phyloP scores from a whole-genome alignment of 768 basidiomycete species.

The Termitomyces sp. region DNA sequence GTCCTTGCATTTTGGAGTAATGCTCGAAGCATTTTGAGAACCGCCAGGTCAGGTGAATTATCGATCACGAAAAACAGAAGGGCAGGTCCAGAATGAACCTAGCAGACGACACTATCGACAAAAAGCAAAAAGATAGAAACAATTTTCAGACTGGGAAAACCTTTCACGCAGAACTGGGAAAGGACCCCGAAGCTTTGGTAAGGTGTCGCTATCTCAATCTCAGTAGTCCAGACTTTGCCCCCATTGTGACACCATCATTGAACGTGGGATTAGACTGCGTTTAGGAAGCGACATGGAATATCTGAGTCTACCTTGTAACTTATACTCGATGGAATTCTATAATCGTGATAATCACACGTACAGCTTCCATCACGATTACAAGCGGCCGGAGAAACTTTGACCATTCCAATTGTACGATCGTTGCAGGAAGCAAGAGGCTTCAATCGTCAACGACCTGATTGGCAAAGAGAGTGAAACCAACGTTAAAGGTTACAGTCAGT shows the following conservation, averaged over 20 bases:
- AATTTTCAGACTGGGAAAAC: conserved; percentile 53
- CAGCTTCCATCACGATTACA: conserved; percentile 54
- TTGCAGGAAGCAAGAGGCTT: conserved; percentile 28
- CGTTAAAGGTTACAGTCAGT: conserved; percentile 58
- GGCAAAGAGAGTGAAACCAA: conserved; percentile 25
- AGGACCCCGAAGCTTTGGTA: conserved; percentile 31
- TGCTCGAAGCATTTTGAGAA: conserved; percentile 66
- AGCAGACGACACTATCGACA: conserved; percentile 53
- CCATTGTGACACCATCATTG: conserved; percentile 71
- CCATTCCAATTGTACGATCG: conserved; percentile 64
- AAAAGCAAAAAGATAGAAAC: conserved; percentile 62
- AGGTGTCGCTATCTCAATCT: conserved; percentile 23
- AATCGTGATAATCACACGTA: conserved; percentile 69
- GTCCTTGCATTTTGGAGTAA: conserved; percentile 59
- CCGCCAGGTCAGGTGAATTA: conserved; percentile 13
- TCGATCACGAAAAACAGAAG: conserved; percentile 18
- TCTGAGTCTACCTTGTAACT: conserved; percentile 22
- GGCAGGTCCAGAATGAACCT: conserved; percentile 34
- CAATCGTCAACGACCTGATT: conserved; percentile 13
- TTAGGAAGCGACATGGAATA: conserved; percentile 2
- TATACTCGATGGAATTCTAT: conserved; percentile 67
- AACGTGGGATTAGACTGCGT: conserved; percentile 29
- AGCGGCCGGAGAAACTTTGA: conserved; percentile 67
- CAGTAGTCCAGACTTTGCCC: conserved; percentile 52
- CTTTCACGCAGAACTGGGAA: conserved; percentile 57